Base-by-base conservation (phyloP, 2,329 filamentous ascomycete genomes). In the Pseudohalonectria lignicola region DNA sequence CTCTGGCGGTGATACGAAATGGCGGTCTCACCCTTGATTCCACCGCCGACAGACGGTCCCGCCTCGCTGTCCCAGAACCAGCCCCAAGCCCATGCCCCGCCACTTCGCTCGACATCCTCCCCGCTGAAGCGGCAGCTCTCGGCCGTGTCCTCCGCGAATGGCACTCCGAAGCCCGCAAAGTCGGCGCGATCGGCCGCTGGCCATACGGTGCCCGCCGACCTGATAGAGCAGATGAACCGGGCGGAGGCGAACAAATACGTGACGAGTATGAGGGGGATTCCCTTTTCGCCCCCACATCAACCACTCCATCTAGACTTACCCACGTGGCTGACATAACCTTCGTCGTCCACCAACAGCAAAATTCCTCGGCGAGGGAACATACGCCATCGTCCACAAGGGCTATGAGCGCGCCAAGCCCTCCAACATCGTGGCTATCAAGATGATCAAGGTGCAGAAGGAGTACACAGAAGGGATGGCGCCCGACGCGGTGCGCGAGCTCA, bases 291-390 rank as follows among this genome's bases (percentile, higher is more conserved):
- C 33, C n/a, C 21, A 21, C 21, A 19, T 41, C n/a, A 10, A 25
- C 21, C 34, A 11, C 19, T 26, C 23, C 23, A 26, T 26, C 23
- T 7, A 12, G n/a, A 12, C 23, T 8, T 26, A 26, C 8, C 23
- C 23, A 26, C 7, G 12, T 26, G 12, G 23, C 23, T 26, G 23
- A 26, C 23, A 26, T 15, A 35, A 21, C 26, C 31, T 29, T 45
- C 30, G 20, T 28, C 12, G 4, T 9, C 13, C 5, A 15, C n/a
- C 34, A 38, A 34, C 47, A 86, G 85, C 86, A 53, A 87, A 84
- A 57, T 92, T 92, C 55, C 76, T 98, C 43, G 92, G 92, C 58
- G 86, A 94, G 61, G 92, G 92, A 66, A 96, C 92, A 46, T 98
- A 98, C 59, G 92, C 92, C 56, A 81, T 93, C 52, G 92, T 98